A percentile compares a stretch with the other conserved stretches of the same genome.
Evolutionary conservation across 2,329 filamentous ascomycete genomes (phyloP).

Genomic region (Blastomyces silverae): DNA sequence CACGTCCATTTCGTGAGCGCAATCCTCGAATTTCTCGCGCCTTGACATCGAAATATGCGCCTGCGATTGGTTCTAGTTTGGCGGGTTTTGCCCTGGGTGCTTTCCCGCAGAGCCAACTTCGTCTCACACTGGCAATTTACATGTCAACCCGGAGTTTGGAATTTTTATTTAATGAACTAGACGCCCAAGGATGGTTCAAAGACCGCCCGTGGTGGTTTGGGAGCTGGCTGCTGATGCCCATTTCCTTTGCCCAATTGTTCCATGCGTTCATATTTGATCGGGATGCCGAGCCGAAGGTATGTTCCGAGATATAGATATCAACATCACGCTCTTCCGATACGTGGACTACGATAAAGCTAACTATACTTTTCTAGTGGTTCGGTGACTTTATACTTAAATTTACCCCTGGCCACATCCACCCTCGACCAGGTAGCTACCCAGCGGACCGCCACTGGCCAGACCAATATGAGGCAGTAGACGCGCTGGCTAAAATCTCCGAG

Average conservation of each 20-base stretch:
- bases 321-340: neutral
- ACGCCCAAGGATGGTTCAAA: conserved; percentile 60
- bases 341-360: neutral
- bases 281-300: conserved; percentile 61
- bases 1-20: conserved; percentile 69
- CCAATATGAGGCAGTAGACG: conserved; percentile 70
- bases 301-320: conserved; percentile 22
- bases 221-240: conserved; percentile 72
- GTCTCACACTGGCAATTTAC: conserved; percentile 76
- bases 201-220: conserved; percentile 77
- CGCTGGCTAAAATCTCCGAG: conserved; percentile 70
- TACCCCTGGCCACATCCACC: conserved; percentile 72
- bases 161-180: conserved; percentile 75
- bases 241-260: conserved; percentile 68
- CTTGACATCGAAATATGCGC: conserved; percentile 75
- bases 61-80: conserved; percentile 81
- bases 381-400: conserved; percentile 61
- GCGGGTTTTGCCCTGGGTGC: conserved; percentile 78
- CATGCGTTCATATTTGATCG: conserved; percentile 71
- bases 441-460: conserved; percentile 64
- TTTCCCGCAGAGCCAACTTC: conserved; percentile 62
- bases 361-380: conserved; percentile 41
- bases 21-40: conserved; percentile 70
- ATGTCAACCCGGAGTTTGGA: conserved; percentile 74
- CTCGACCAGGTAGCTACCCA: conserved; percentile 63